Evolutionary conservation across 495 filamentous ascomycete species (phyloP).

Genomic region (Aspergillus saccharolyticus): DNA sequence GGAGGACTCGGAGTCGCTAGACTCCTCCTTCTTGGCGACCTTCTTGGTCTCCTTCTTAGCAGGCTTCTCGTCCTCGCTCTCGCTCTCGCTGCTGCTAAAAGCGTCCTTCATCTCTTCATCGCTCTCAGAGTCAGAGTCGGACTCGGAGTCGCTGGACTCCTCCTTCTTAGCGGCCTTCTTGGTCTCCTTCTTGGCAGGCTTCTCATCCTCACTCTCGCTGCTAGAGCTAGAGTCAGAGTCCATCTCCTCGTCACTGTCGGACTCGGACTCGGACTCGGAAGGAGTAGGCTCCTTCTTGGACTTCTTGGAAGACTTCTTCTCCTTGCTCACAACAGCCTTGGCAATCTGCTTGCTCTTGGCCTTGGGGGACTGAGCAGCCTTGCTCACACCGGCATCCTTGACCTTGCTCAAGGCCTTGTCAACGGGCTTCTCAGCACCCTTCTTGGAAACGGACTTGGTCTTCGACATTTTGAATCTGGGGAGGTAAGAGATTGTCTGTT

Average conservation of each 20-base stretch:
- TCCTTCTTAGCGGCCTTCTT: slow-evolving; percentile 25
- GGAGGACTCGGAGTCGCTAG: slow-evolving; percentile 23
- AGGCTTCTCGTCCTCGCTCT: slow-evolving; percentile 37
- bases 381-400: slow-evolving; percentile 49
- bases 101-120: slow-evolving; percentile 33
- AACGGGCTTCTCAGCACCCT: slow-evolving; percentile 40
- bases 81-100: slow-evolving; percentile 25
- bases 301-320: slow-evolving; percentile 37
- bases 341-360: slow-evolving; percentile 49
- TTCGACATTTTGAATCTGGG: slow-evolving; percentile 47
- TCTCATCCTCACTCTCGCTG: slow-evolving; percentile 34
- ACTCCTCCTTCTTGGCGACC: slow-evolving; percentile 21
- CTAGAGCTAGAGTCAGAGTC: slow-evolving; percentile 34
- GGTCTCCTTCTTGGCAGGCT: slow-evolving; percentile 31
- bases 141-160: slow-evolving; percentile 35
- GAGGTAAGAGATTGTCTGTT: slow-evolving; percentile 13
- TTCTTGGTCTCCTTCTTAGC: slow-evolving; percentile 27
- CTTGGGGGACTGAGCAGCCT: slow-evolving; percentile 45
- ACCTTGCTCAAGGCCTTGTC: slow-evolving; percentile 48
- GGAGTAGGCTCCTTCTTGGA: slow-evolving; percentile 48
- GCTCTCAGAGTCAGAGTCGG: slow-evolving; percentile 28
- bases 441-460: slow-evolving; percentile 43
- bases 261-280: slow-evolving; percentile 44
- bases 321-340: slow-evolving; percentile 40
- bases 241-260: slow-evolving; percentile 39